Evolutionary conservation across 306 rosid species (phyloP), one percentile per base, ranked within the genome.

Genomic region (Heteromeles arbutifolia): DNA sequence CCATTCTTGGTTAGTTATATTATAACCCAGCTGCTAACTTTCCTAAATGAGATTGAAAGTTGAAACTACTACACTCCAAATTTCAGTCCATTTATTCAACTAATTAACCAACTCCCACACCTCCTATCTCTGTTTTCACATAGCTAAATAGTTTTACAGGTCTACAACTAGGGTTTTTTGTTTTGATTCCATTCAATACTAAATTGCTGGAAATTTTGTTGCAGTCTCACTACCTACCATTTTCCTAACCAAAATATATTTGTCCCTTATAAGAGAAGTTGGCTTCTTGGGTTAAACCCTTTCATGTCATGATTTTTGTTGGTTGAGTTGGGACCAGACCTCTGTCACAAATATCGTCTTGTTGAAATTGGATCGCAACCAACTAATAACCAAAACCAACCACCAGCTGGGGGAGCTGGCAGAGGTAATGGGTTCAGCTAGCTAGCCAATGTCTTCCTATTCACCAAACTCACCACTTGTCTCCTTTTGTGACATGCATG

Each of bases 211-310:
- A 74, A 45, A 48, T 65, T 59, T 37, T 24, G 22, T 67, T 64
- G 59, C 69, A 65, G 68, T 25, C 14, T 53, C 56, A 65, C 69
- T 15, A 83, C 81, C 86, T 32, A 82, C 77, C 72, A 59, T 48
- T 34, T 53, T 48, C 56, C 62, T 77, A 81, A 64, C 81, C 83
- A 80, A 73, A 72, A 56, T 70, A 70, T 34, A 66, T 76, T 77
- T 39, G 72, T 77, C 44, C 70, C 81, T 81, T 74, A 37, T 0
- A 15, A 65, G 58, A 74, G 79, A 89, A 83, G 85, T 54, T 63
- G 34, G 50, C 26, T 31, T 7, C 70, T 64, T 65, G 77, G 77
- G 83, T 64, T 72, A 68, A 62, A 50, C 53, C 57, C 29, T 32
- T 61, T 28, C 50, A 41, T 43, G 52, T 54, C 77, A 18, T 64